Conservation (phyloP, 352 stramenopile species). For the Phytophthora palmivora region DNA sequence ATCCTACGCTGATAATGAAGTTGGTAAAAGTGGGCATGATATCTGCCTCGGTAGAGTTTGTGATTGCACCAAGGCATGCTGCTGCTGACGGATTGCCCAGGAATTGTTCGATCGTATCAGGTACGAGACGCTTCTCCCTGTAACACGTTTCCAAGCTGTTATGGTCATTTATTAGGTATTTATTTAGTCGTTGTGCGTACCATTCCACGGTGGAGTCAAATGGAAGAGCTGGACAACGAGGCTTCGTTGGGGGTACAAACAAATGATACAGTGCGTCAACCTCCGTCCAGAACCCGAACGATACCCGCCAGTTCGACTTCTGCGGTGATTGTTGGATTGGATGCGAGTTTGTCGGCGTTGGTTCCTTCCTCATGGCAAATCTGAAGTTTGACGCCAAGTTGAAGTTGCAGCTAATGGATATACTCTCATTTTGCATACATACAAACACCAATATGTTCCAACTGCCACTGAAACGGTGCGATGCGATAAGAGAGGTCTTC, state of each 20-base stretch:
- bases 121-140: constrained; percentile 51
- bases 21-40: constrained; percentile 42
- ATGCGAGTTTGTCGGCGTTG: constrained; percentile 19
- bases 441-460: constrained; percentile 17
- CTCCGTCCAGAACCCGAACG: constrained; percentile 67
- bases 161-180: background rate
- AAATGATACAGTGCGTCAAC: constrained; percentile 62
- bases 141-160: background rate
- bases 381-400: constrained; percentile 20
- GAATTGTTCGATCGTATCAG: constrained; percentile 45
- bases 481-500: constrained; percentile 9
- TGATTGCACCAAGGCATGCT: constrained; percentile 33
- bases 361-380: constrained; percentile 18
- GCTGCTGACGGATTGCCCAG: constrained; percentile 55
- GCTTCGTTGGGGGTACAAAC: constrained; percentile 45
- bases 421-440: constrained; percentile 6
- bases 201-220: constrained; percentile 47
- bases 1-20: constrained; percentile 69
- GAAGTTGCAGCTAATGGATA: constrained; percentile 9
- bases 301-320: constrained; percentile 49
- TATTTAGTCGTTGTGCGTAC: constrained; percentile 25
- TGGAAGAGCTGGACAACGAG: constrained; percentile 43
- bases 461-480: constrained; percentile 1
- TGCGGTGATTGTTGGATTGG: constrained; percentile 6
- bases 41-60: constrained; percentile 38